phyloP scores from a whole-genome alignment of 495 filamentous ascomycete genomes.

The Ascodesmis nigricans region DNA sequence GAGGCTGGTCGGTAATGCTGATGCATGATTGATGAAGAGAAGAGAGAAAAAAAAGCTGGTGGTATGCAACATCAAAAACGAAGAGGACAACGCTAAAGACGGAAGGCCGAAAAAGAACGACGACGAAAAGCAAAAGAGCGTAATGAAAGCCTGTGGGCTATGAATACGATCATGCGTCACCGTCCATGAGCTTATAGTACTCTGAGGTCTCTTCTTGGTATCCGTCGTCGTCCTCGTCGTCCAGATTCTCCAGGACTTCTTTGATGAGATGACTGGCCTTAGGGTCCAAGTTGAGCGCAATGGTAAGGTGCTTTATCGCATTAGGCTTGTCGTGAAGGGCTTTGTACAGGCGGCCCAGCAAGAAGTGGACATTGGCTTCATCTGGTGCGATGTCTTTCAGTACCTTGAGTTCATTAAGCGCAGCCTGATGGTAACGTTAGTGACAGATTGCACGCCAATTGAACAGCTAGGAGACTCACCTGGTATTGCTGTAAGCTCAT shows the following conservation, averaged over 20 bases:
- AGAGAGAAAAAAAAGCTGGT: too few relatives aligned
- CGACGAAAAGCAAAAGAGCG: too few relatives aligned
- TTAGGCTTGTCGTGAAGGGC: slow-evolving; percentile 49
- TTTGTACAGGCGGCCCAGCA: slow-evolving; percentile 74
- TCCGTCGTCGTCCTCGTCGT: slow-evolving; percentile 64
- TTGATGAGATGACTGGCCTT: slow-evolving; percentile 89
- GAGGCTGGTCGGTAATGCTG: too few relatives aligned
- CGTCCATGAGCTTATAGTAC: slow-evolving; percentile 19
- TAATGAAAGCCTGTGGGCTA: too few relatives aligned
- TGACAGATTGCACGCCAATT: neutral
- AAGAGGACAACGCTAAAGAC: too few relatives aligned
- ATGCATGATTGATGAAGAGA: too few relatives aligned
- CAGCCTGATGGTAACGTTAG: slow-evolving; percentile 28
- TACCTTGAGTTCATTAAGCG: slow-evolving; percentile 55
- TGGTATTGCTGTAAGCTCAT: slow-evolving; percentile 45
- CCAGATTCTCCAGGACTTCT: slow-evolving; percentile 70
- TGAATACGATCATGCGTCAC: too few relatives aligned
- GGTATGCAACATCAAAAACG: too few relatives aligned
- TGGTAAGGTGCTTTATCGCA: slow-evolving; percentile 80
- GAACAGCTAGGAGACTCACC: slow-evolving; percentile 1
- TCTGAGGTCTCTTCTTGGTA: slow-evolving; percentile 28
- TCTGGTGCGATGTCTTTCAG: slow-evolving; percentile 80
- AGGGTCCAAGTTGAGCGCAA: slow-evolving; percentile 83
- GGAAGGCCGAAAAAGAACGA: too few relatives aligned
- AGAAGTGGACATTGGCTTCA: slow-evolving; percentile 86